Evolutionary conservation across 768 basidiomycete genomes (phyloP), one percentile per base, ranked within the genome.

Genomic region (Mycena capillaripes): DNA sequence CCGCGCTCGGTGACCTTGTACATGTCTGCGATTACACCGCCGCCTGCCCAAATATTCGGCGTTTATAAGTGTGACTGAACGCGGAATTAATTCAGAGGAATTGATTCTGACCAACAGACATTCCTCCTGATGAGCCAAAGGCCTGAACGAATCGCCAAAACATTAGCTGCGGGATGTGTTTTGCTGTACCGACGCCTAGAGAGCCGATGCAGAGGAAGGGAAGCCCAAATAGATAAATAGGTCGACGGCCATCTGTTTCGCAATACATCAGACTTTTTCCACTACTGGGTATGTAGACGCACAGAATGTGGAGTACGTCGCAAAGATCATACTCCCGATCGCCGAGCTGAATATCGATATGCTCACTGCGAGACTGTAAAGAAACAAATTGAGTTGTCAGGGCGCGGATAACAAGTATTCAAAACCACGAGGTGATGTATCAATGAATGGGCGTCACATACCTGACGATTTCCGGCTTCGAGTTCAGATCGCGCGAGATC

Each of bases 121-220:
- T 76, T 4, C 85, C 89, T 14, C 88, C 87, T 9, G 90, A 87
- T 7, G 89, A 84, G 19, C 93, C 93, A 48, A 92, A 83, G 0
- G 90, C 90, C 77, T 95, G 93, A 0, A 93, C 73, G 48, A 91
- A 86, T 9, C 94, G 85, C 83, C 89, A 92, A 19, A 88, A 80
- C 74, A 95, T 84, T 6, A 95, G 81, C 21, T 82, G 76, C 1
- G 81, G 81, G 10, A 91, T 79, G 40, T 76, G 84, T 0, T 76
- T 75, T 0, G 91, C 85, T 0, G 81, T 68, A 0, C 90, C 89
- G 0, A 93, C 90, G 0, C 91, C 92, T 1, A 92, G 76, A 10
- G 92, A 91, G 0, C 88, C 91, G 0, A 91, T 62, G 38, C 87
- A 83, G 44, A 90, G 84, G 32, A 93, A 80, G 0, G 93, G 93